Percentiles rank a stretch among this genome's conserved stretches.
phyloP scores from a whole-genome alignment of 2,329 filamentous ascomycete species.

The Sclerotinia nivalis region DNA sequence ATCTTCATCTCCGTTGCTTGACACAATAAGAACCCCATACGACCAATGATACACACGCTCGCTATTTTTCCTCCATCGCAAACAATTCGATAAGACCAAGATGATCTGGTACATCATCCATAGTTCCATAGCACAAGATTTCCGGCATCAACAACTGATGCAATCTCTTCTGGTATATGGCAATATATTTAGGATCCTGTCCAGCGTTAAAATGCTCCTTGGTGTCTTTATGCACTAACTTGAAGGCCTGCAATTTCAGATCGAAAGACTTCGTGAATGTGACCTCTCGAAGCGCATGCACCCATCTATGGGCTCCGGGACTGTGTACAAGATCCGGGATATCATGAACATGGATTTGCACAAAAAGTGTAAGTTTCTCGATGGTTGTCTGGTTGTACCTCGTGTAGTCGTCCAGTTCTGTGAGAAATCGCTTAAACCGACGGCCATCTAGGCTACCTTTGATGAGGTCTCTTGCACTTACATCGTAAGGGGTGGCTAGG shows the following conservation, averaged over 20 bases:
- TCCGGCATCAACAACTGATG: background rate
- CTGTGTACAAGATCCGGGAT: background rate
- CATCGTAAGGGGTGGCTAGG: background rate
- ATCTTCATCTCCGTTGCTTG: background rate
- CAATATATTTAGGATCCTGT: background rate
- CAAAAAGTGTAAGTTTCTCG: background rate
- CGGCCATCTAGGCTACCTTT: background rate
- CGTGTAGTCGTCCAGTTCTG: background rate
- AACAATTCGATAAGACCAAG: background rate
- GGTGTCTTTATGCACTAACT: background rate
- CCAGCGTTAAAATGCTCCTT: background rate
- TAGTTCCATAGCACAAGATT: background rate
- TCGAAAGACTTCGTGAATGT: background rate
- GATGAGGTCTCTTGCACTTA: too few relatives aligned
- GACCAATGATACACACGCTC: background rate
- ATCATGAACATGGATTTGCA: background rate
- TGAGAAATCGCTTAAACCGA: background rate
- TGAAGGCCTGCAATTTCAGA: background rate
- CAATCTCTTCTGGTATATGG: background rate
- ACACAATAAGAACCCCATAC: background rate
- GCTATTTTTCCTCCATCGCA: background rate
- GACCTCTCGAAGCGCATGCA: background rate
- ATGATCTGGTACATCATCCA: background rate
- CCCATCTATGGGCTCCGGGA: background rate
- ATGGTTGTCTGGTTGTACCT: background rate